Conservation (phyloP, 2,329 filamentous ascomycete species). For the Stagonosporopsis tanaceti region DNA sequence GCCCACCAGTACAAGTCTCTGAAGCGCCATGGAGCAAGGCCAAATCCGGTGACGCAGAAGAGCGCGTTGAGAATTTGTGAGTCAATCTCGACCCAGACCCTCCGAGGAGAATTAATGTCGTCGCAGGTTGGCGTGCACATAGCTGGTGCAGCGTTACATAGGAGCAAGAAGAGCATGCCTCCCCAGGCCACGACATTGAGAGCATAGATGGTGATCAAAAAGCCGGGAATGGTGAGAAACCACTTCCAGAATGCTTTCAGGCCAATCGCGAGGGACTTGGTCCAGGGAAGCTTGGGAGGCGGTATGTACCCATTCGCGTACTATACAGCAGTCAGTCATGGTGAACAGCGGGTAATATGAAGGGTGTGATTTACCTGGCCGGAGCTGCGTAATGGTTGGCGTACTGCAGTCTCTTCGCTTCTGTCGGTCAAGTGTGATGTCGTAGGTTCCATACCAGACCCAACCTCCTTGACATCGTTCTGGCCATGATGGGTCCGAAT, state of each 20-base stretch:
- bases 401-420: slow-evolving; percentile 19
- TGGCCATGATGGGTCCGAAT: slow-evolving; percentile 6
- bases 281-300: slow-evolving; percentile 60
- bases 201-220: slow-evolving; percentile 79
- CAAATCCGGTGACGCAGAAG: slow-evolving; percentile 88
- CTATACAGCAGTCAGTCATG: slow-evolving; percentile 25
- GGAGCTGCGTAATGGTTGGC: slow-evolving; percentile 23
- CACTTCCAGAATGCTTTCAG: slow-evolving; percentile 74
- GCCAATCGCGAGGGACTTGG: slow-evolving; percentile 65
- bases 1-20: slow-evolving; percentile 73
- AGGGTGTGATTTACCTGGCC: slow-evolving; percentile 26
- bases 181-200: slow-evolving; percentile 89
- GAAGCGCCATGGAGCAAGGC: slow-evolving; percentile 83
- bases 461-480: slow-evolving; percentile 20
- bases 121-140: slow-evolving; percentile 78
- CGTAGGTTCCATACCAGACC: slow-evolving; percentile 17
- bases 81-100: slow-evolving; percentile 85
- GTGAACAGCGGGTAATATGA: background rate
- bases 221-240: slow-evolving; percentile 76
- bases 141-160: slow-evolving; percentile 75
- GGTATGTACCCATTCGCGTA: slow-evolving; percentile 53
- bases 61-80: slow-evolving; percentile 84
- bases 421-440: slow-evolving; percentile 33
- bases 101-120: slow-evolving; percentile 76
- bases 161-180: slow-evolving; percentile 86